Evolutionary conservation across 1,139 yeast species (phyloP).

Genomic region (Schwanniomyces etchellsii): DNA sequence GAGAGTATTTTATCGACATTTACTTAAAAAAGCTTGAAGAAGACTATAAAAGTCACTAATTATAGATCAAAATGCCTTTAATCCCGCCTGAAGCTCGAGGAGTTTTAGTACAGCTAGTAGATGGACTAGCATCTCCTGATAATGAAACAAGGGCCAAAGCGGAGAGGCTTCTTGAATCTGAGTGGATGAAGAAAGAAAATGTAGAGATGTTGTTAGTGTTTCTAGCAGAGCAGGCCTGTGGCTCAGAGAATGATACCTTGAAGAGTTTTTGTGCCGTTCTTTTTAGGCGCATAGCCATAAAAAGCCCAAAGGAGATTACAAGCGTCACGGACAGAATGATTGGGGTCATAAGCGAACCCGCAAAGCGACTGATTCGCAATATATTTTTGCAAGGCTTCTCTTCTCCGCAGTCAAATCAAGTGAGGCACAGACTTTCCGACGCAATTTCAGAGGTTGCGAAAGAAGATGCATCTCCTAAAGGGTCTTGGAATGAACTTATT

Average conservation of each 20-base stretch:
- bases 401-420: constrained; percentile 55
- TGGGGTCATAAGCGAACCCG: constrained; percentile 59
- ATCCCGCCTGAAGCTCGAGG: constrained; percentile 59
- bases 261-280: constrained; percentile 78
- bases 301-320: constrained; percentile 59
- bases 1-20: too few relatives aligned
- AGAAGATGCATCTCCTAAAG: constrained; percentile 46
- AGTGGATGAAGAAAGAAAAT: constrained; percentile 65
- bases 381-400: constrained; percentile 70
- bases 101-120: constrained; percentile 54
- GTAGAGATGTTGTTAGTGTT: constrained; percentile 70
- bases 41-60: too few relatives aligned
- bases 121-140: constrained; percentile 72
- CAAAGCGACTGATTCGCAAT: constrained; percentile 57
- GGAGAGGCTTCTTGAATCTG: constrained; percentile 64
- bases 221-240: constrained; percentile 74
- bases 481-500: constrained; percentile 71
- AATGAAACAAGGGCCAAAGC: constrained; percentile 72
- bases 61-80: constrained; percentile 36
- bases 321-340: constrained; percentile 72
- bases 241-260: constrained; percentile 49
- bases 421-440: constrained; percentile 89
- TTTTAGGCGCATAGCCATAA: constrained; percentile 80
- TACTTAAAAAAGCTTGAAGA: too few relatives aligned
- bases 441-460: constrained; percentile 90